Conservation (phyloP, 176 grass and related monocot species). For the Phoenix dactylifera region DNA sequence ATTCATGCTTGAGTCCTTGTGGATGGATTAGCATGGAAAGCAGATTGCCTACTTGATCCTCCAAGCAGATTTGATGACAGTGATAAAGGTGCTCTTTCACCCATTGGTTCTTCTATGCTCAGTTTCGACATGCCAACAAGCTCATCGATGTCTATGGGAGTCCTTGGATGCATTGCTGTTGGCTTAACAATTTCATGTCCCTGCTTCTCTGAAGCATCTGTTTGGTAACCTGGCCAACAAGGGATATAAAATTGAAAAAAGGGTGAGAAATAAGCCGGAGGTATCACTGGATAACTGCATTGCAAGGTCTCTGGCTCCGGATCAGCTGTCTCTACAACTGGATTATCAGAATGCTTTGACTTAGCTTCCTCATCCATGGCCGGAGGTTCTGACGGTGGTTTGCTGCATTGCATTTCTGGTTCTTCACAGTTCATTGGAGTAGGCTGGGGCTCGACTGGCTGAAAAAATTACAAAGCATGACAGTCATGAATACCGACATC, state of each 20-base stretch:
- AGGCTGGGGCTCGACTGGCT: slow-evolving; percentile 64
- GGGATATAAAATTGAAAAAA: slow-evolving; percentile 77
- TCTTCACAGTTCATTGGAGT: slow-evolving; percentile 54
- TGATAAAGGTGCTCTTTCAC: slow-evolving; percentile 42
- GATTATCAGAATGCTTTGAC: slow-evolving; percentile 72
- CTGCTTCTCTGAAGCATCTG: slow-evolving; percentile 39
- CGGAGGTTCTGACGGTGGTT: slow-evolving; percentile 34
- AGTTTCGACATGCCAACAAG: slow-evolving; percentile 84
- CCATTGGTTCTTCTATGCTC: slow-evolving; percentile 57
- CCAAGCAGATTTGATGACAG: slow-evolving; percentile 70
- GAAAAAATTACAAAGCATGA: slow-evolving; percentile 17
- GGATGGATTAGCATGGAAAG: slow-evolving; percentile 88
- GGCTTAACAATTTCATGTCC: slow-evolving; percentile 85
- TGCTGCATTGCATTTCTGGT: slow-evolving; percentile 44
- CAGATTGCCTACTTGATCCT: slow-evolving; percentile 70
- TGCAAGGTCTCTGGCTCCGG: slow-evolving; percentile 38
- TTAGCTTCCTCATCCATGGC: slow-evolving; percentile 55
- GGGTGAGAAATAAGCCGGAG: slow-evolving; percentile 74
- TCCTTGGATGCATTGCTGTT: slow-evolving; percentile 71
- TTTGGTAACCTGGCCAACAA: slow-evolving; percentile 50
- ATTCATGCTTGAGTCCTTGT: slow-evolving; percentile 71
- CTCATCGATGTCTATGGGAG: slow-evolving; percentile 81
- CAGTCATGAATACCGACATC: too few species aligned
- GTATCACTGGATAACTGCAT: slow-evolving; percentile 55
- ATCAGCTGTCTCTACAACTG: slow-evolving; percentile 36